Base-by-base conservation (phyloP, 2,329 filamentous ascomycete species). In the Scedosporium minutisporum region DNA sequence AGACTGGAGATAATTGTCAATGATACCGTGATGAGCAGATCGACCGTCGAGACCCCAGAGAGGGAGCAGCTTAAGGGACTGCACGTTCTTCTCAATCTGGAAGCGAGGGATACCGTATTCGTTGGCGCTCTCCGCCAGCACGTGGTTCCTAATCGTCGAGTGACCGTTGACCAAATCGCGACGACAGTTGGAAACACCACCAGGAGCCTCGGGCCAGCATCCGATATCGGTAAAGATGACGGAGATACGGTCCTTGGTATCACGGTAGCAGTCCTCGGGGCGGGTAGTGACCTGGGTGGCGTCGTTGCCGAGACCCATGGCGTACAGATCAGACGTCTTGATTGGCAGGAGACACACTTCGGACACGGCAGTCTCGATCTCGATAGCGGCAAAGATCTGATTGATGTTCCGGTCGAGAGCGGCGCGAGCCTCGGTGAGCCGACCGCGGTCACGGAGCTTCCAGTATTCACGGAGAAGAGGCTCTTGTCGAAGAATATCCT, bases 21-120 rank as follows among this genome's bases (percentile, higher is more conserved):
- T 78, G n/a, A 83, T 71, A 38, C 81, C 81, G 65, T 83, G 81
- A 18, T 77, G 78, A 1, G 81, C 78, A 3, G 76, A 80, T 61
- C 80, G 75, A 58, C 78, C 78, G 64, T 83, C 81, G 58, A 83
- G 69, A 3, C 81, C 81, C 81, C 81, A 83, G 1, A 83, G 74
- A 3, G 81, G 80, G 42, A 83, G 72, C 18, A 82, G 72, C 65
- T 82, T 82, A 63, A 83, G 69, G 0, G 80, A 82, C 67, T 82
- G 78, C 9, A 83, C 76, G 63, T 82, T 83, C 66, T 76, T 76
- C 70, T 83, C 81, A 0, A 81, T 79, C 68, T 83, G 81, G 69
- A 82, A 81, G 18, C 81, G 78, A 5, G 81, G 81, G 21, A 82
- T 75, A 33, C 81, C 81, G 64, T 77, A 83, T 64, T 83, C 81